Conservation (phyloP, 1,284 basidiomycete genomes). For the Malassezia sympodialis region DNA sequence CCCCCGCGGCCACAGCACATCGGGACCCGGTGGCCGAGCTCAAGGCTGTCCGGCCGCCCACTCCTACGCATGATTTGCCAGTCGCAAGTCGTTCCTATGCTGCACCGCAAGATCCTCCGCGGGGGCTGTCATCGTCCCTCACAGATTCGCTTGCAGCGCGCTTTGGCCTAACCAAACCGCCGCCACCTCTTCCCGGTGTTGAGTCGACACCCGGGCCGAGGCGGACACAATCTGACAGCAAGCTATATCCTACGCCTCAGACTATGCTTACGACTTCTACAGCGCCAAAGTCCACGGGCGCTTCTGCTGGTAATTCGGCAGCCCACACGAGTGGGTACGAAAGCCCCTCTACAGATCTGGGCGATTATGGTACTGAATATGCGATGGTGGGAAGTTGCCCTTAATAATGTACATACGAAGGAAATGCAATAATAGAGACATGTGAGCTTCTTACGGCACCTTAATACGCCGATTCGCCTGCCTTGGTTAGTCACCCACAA, state of each 20-base stretch:
- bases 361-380: constrained; percentile 45
- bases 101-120: background rate
- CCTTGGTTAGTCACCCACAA: background rate
- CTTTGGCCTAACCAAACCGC: constrained; percentile 25
- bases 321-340: constrained; percentile 20
- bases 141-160: constrained; percentile 16
- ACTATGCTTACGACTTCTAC: background rate
- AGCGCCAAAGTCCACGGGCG: background rate
- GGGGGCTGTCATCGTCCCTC: background rate
- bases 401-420: background rate
- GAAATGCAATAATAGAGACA: background rate
- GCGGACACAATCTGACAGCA: constrained; percentile 15
- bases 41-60: background rate
- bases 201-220: background rate
- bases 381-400: constrained; percentile 18
- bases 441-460: background rate
- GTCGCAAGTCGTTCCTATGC: background rate
- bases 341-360: constrained; percentile 35
- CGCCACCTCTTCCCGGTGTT: constrained; percentile 25
- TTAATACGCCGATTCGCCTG: background rate
- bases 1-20: background rate
- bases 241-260: background rate
- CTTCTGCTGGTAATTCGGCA: background rate
- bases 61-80: background rate
- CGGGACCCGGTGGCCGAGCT: background rate